These are phyloP conservation scores for Plasmodium ovale DNA, from an alignment of 169 alveolate species.

Conservation along the genomic window DNA sequence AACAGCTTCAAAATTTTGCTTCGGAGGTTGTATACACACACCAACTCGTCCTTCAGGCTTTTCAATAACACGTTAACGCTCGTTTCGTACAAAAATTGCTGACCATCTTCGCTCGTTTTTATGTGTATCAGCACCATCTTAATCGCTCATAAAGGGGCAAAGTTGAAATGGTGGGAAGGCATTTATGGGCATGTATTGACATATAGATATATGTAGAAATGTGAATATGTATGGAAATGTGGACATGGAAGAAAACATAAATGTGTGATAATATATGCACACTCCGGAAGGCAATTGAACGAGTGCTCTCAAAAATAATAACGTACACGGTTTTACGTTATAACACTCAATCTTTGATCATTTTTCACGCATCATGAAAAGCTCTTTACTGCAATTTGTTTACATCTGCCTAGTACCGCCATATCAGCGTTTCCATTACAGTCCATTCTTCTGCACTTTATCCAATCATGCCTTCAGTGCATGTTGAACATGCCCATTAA, in stretches of 20 bases:
- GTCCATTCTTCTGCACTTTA: neutral
- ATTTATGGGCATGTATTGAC: no score
- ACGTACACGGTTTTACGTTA: no score
- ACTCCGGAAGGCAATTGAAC: no score
- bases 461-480: no score
- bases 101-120: conserved; percentile 90
- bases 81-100: conserved; percentile 93
- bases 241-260: no score
- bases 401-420: neutral
- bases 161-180: no score
- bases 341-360: neutral
- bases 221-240: no score
- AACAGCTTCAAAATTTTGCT: conserved; percentile 88
- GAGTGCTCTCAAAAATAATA: no score
- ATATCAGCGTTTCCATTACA: neutral
- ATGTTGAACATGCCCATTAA: no score
- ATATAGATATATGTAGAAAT: no score
- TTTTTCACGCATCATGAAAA: neutral
- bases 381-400: neutral
- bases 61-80: conserved; percentile 81
- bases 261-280: no score
- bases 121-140: conserved; percentile 94
- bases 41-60: conserved; percentile 84
- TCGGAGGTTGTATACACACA: conserved; percentile 86
- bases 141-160: neutral